These are phyloP conservation scores for Penicillium angulare DNA, from an alignment of 495 filamentous ascomycete species.

Conservation along the genomic window DNA sequence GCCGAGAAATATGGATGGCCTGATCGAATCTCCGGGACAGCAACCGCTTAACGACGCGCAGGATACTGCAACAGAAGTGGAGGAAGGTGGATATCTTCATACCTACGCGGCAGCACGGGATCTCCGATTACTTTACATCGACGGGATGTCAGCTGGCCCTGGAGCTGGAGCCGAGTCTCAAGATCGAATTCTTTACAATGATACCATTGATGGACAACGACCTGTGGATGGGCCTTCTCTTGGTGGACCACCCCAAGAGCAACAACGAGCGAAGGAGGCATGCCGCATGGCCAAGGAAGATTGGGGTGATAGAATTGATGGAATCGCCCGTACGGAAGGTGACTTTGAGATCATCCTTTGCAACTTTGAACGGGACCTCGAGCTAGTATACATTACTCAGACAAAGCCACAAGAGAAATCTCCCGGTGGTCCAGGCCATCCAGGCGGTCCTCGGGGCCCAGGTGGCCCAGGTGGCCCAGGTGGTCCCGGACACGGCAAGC, in stretches of 20 bases:
- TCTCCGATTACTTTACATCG: slow-evolving; percentile 58
- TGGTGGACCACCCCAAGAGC: slow-evolving; percentile 31
- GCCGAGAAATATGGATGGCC: neutral
- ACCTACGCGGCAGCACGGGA: slow-evolving; percentile 50
- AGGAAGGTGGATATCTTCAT: slow-evolving; percentile 50
- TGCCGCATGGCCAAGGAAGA: slow-evolving; percentile 47
- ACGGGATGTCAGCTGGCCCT: slow-evolving; percentile 55
- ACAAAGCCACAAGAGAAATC: slow-evolving; percentile 21
- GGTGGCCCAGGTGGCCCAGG: neutral
- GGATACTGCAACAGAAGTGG: neutral
- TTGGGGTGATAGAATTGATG: slow-evolving; percentile 54
- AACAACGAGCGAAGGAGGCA: slow-evolving; percentile 43
- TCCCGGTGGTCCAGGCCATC: slow-evolving; percentile 1
- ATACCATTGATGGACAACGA: slow-evolving; percentile 11
- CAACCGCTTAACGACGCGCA: neutral
- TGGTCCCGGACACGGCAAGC: neutral
- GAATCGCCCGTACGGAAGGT: slow-evolving; percentile 65
- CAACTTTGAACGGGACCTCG: slow-evolving; percentile 50
- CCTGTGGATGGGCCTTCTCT: neutral
- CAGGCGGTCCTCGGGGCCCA: neutral
- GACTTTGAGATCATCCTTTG: slow-evolving; percentile 71
- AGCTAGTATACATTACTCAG: slow-evolving; percentile 28
- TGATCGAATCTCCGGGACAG: neutral
- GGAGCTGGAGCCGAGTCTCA: slow-evolving; percentile 62
- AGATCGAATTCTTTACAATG: slow-evolving; percentile 50